A percentile compares a stretch with the other conserved stretches of the same genome.
phyloP scores from a whole-genome alignment of 2,329 filamentous ascomycete genomes.

The Talaromyces verruculosus region DNA sequence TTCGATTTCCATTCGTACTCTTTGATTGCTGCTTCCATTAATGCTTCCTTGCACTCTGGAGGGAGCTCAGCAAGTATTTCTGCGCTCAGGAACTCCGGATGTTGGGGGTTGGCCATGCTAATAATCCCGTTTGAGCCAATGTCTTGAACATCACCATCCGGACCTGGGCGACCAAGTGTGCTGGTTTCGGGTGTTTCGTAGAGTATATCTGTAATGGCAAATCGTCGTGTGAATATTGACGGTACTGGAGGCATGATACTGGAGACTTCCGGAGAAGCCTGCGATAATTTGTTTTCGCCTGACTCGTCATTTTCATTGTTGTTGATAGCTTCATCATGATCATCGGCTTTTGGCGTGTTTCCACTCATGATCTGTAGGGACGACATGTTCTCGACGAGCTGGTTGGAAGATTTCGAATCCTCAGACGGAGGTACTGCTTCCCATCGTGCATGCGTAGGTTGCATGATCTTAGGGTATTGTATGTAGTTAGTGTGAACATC shows the following conservation, averaged over 20 bases:
- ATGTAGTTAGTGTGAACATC: slow-evolving; percentile 92
- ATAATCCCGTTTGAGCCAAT: slow-evolving; percentile 46
- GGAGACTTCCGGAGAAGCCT: slow-evolving; percentile 15
- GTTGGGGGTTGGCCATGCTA: slow-evolving; percentile 34
- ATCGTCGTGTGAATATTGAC: slow-evolving; percentile 60
- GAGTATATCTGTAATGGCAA: slow-evolving; percentile 61
- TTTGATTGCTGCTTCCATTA: slow-evolving; percentile 63
- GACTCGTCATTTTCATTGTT: slow-evolving; percentile 23
- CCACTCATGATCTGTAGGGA: slow-evolving; percentile 38
- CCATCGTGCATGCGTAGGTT: slow-evolving; percentile 82
- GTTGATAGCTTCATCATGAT: background rate
- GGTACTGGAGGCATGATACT: slow-evolving; percentile 57
- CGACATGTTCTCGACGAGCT: slow-evolving; percentile 37
- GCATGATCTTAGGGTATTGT: slow-evolving; percentile 83
- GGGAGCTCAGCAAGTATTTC: slow-evolving; percentile 48
- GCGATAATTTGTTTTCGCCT: slow-evolving; percentile 10
- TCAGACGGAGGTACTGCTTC: slow-evolving; percentile 63
- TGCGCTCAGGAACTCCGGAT: slow-evolving; percentile 40
- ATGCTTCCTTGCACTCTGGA: slow-evolving; percentile 64
- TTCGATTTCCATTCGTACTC: slow-evolving; percentile 71
- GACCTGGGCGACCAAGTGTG: slow-evolving; percentile 59
- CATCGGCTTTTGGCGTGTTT: slow-evolving; percentile 26
- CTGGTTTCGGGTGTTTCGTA: slow-evolving; percentile 60
- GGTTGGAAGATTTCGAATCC: slow-evolving; percentile 31
- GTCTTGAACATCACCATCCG: slow-evolving; percentile 40